Percentiles rank a stretch among this genome's conserved stretches.
Conservation (phyloP, 129 eudicot species). For the Escallonia rubra region DNA sequence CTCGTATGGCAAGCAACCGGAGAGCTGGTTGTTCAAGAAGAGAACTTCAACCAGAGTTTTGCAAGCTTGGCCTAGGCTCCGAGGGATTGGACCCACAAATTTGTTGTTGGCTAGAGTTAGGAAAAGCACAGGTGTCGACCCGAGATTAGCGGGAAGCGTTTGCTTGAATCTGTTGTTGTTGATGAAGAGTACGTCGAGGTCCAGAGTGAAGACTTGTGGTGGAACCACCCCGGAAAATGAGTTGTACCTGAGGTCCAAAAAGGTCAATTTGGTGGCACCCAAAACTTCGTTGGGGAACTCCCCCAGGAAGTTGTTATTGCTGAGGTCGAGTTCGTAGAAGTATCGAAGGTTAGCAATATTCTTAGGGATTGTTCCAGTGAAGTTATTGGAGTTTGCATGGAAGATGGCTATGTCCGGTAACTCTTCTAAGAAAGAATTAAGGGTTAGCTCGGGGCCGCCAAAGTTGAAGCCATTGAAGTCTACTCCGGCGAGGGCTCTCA, state of each 20-base stretch:
- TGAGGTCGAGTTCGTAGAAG: constrained; percentile 38
- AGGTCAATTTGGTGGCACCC: constrained; percentile 8
- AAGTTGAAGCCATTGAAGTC: constrained; percentile 33
- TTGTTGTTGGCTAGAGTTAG: constrained; percentile 40
- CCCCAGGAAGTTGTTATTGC: constrained; percentile 36
- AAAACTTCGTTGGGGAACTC: constrained; percentile 27
- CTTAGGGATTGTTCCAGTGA: constrained; percentile 27
- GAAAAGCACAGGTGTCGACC: constrained; percentile 24
- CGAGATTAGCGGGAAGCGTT: constrained; percentile 30
- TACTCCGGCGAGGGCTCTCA: constrained; percentile 21
- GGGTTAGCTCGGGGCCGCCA: constrained; percentile 18
- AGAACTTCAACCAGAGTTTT: constrained; percentile 31
- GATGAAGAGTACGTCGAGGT: constrained; percentile 39
- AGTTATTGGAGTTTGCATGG: constrained; percentile 51
- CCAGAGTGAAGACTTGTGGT: constrained; percentile 19
- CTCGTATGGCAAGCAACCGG: constrained; percentile 40
- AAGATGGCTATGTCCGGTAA: constrained; percentile 36
- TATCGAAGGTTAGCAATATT: constrained; percentile 6
- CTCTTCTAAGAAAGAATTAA: constrained; percentile 18
- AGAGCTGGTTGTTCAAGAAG: constrained; percentile 28
- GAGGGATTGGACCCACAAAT: constrained; percentile 37
- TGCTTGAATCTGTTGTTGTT: constrained; percentile 38
- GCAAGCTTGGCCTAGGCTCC: constrained; percentile 20
- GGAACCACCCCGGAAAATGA: constrained; percentile 29
- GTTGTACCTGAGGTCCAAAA: constrained; percentile 49